Base-by-base conservation (phyloP, 2,329 filamentous ascomycete species). In the Phialemonium atrogriseum region DNA sequence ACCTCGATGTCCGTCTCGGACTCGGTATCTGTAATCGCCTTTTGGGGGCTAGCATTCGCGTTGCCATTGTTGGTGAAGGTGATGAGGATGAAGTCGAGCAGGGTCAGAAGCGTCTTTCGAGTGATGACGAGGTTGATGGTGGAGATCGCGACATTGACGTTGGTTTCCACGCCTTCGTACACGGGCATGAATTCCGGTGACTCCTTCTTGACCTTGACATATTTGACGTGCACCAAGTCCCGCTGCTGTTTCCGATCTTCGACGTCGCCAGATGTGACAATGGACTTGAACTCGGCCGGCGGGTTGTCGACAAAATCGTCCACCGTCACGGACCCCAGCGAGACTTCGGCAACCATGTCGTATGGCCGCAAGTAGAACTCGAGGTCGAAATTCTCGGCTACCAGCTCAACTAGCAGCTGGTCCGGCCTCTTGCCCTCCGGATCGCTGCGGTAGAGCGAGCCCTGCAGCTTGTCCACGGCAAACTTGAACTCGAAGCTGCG, bases 121-220 rank as follows among this genome's bases (percentile, higher is more conserved):
- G 93, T 99, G 7, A 99, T 87, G 20, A 98, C 77, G 14, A 98
- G 58, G 51, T 96, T 96, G 60, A 99, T 94, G 0, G 91, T 98
- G 0, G 91, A 95, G 10, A 99, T 79, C 0, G 80, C 78, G 2
- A 91, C 81, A 38, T 93, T 86, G 26, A 99, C 71, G 46, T 98
- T 95, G 17, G 83, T 95, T 41, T 93, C 87, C 34, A 96, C 82
- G 2, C 88, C 87, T 49, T 96, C 87, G 45, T 94, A 96, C 3
- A 86, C 80, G 1, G 82, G 77, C 68, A 87, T 80, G 48, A 96
- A 94, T 50, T 98, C 89, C 0, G 93, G 93, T 3, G 91, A 96
- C 30, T 86, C 77, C 19, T 76, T 80, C 47, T 91, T 95, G 36
- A 96, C 86, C 51, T 83, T 86, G 38, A 86, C 71, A 48, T 94